phyloP scores from a whole-genome alignment of 352 stramenopile genomes.

The Phytophthora megakarya region DNA sequence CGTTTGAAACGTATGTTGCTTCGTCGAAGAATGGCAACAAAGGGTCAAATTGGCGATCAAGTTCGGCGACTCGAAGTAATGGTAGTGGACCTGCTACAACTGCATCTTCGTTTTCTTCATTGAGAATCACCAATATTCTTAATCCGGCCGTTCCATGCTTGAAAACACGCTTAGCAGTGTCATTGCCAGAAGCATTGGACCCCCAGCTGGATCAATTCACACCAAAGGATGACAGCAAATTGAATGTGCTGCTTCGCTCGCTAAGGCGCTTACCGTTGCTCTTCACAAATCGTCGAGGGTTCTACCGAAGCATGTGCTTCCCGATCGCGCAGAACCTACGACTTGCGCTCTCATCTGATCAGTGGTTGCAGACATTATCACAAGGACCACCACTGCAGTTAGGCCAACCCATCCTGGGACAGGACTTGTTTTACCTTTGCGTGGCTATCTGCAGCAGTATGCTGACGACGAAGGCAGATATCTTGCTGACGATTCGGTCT shows the following conservation, averaged over 20 bases:
- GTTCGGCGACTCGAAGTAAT: constrained; percentile 13
- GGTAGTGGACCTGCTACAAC: constrained; percentile 19
- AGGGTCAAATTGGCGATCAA: constrained; percentile 20
- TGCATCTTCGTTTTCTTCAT: constrained; percentile 63
- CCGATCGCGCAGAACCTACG: constrained; percentile 60
- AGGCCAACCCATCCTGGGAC: constrained; percentile 62
- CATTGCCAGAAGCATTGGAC: constrained; percentile 69
- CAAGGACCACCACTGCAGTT: constrained; percentile 58
- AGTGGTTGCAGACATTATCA: constrained; percentile 56
- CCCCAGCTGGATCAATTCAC: constrained; percentile 70
- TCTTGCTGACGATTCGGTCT: constrained; percentile 77
- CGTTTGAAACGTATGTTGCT: constrained; percentile 39
- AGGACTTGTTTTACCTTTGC: constrained; percentile 79
- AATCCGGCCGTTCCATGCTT: constrained; percentile 55
- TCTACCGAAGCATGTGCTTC: constrained; percentile 54
- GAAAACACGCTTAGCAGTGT: constrained; percentile 67
- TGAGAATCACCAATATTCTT: constrained; percentile 71
- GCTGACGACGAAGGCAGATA: constrained; percentile 76
- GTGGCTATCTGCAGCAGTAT: constrained; percentile 82
- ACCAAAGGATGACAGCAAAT: constrained; percentile 78
- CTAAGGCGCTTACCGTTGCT: constrained; percentile 61
- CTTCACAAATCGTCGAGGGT: constrained; percentile 57
- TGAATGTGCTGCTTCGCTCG: constrained; percentile 71
- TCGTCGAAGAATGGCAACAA: constrained; percentile 30
- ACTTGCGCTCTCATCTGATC: constrained; percentile 42